Conservation (phyloP, 192 early-diverging fungal species). For the Coemansia sp. region DNA sequence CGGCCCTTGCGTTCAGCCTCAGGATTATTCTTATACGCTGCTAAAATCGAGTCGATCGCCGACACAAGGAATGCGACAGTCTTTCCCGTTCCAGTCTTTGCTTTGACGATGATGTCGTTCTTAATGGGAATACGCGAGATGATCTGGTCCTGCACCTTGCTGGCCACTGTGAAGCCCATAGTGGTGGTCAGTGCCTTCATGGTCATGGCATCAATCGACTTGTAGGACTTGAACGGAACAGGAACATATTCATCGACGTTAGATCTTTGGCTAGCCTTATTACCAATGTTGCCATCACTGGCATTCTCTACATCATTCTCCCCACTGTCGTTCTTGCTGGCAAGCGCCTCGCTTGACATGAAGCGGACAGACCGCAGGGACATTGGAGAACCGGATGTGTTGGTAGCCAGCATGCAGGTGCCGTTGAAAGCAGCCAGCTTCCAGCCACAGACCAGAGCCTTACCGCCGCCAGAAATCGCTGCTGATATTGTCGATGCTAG, state of each 20-base stretch:
- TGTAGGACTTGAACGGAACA: constrained; percentile 57
- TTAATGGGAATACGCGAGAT: constrained; percentile 67
- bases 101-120: constrained; percentile 87
- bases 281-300: neutral
- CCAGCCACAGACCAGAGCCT: neutral
- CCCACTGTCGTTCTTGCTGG: constrained; percentile 5
- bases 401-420: constrained; percentile 7
- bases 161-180: constrained; percentile 79
- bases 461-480: neutral
- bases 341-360: constrained; percentile 32
- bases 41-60: constrained; percentile 72
- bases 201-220: constrained; percentile 45
- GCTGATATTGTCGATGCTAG: neutral
- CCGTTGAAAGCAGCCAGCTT: constrained; percentile 1
- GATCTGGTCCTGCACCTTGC: constrained; percentile 86
- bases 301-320: constrained; percentile 1
- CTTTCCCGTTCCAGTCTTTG: constrained; percentile 98
- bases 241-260: constrained; percentile 50
- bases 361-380: constrained; percentile 4
- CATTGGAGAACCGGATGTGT: neutral
- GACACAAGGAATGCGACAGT: constrained; percentile 94
- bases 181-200: constrained; percentile 59
- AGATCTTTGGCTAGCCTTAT: neutral
- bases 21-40: constrained; percentile 67
- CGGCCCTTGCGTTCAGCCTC: constrained; percentile 46